Conservation (phyloP, 176 grass and related monocot genomes). For the Dactylis glomerata region DNA sequence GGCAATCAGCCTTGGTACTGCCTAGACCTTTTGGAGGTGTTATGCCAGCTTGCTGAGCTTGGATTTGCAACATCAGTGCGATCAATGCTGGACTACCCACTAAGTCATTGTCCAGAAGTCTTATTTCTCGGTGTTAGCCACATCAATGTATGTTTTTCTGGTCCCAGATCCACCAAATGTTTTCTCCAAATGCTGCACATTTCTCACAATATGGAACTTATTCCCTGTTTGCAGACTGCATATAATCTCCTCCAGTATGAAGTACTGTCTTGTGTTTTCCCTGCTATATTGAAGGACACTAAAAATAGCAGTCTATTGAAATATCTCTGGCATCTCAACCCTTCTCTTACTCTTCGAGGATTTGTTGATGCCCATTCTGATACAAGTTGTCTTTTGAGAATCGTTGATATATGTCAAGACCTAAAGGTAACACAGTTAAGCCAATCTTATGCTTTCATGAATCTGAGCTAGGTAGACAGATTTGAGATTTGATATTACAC, state of each 20-base stretch:
- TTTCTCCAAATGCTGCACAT: constrained; percentile 14
- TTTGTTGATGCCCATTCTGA: constrained; percentile 76
- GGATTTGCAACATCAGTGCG: constrained; percentile 66
- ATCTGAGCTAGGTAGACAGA: not conserved
- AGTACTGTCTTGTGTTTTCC: constrained; percentile 66
- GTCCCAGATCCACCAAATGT: not conserved
- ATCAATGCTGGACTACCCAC: constrained; percentile 60
- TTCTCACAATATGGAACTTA: constrained; percentile 7
- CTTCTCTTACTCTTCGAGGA: constrained; percentile 67
- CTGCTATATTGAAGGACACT: constrained; percentile 73
- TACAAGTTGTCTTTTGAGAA: constrained; percentile 60
- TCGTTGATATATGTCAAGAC: constrained; percentile 73
- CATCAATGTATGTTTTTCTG: constrained; percentile 55
- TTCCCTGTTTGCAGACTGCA: constrained; percentile 59
- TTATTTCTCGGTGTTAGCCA: constrained; percentile 80
- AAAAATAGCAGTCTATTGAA: constrained; percentile 45
- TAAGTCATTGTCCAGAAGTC: constrained; percentile 71
- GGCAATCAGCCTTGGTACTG: constrained; percentile 87
- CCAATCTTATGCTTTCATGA: constrained; percentile 2
- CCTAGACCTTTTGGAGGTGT: constrained; percentile 74
- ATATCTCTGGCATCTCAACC: constrained; percentile 69
- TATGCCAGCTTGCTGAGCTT: constrained; percentile 82
- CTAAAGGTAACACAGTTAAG: constrained; percentile 57
- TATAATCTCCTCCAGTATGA: constrained; percentile 92
- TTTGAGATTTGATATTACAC: not conserved